Evolutionary conservation across 179 eudicot species (phyloP), one percentile per base, ranked within the genome.

Genomic region (Amaranthus tricolor): DNA sequence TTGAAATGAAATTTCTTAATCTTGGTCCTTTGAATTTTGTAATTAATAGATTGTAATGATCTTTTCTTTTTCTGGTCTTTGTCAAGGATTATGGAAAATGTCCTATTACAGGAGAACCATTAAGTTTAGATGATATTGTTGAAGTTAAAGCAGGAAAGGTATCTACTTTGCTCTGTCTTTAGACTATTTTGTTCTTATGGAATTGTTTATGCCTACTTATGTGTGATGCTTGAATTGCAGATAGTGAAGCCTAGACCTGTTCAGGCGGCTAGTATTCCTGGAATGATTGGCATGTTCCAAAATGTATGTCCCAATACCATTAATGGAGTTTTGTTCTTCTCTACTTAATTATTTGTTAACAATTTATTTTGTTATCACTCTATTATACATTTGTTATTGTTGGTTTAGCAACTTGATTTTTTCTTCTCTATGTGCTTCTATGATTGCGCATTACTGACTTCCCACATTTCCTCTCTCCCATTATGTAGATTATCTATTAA

Each of bases 271-370:
- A 96, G 99, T 79, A 93, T 93, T 75, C 98, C 98, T 71, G 99
- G 99, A 80, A 91, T 93, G 98, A 85, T 96, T 74, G 99, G 99
- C 72, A 88, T 91, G 97, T 96, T 96, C 78, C 99, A 96, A 84
- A 96, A 86, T 70, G 98, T 93, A 93, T 51, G 98, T 79, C 44
- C 68, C 68, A 63, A 53, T 54, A 10, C 47, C 57, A 3, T 31
- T 31, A 31, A 31, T 16, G 8, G 71, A 54, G 61, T 62, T 17
- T 57, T 10, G 16, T 76, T 68, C 7, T 44, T 49, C 55, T 31
- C 21, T 21, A 50, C 13, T 21, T 6, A 6, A 43, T 61, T 62
- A 0, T 7, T 62, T 24, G 65, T 4, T 62, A 24, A 2, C 6
- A 10, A 20, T 17, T 58, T 58, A 12, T 9, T 24, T 10, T 3